Conservation (phyloP, 805 yeast genomes). For the Saccharomycopsis babjevae region DNA sequence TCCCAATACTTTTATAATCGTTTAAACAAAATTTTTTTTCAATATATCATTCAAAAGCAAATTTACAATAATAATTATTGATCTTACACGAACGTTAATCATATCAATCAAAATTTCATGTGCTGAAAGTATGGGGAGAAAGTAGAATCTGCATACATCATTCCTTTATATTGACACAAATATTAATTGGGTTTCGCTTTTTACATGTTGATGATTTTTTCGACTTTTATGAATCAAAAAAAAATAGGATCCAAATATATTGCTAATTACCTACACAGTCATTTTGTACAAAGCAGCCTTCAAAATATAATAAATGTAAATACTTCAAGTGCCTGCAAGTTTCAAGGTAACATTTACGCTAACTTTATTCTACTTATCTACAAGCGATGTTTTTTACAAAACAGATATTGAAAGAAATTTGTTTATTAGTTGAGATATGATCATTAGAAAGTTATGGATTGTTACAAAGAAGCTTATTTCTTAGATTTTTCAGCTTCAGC, state of each 20-base stretch:
- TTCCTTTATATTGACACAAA: too few relatives aligned
- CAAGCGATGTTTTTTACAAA: background rate
- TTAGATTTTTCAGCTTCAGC: conserved; percentile 99
- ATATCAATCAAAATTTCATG: background rate
- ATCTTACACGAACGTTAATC: too few relatives aligned
- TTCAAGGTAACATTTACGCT: too few relatives aligned
- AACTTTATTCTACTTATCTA: background rate
- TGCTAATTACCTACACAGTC: too few relatives aligned
- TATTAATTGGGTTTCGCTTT: too few relatives aligned
- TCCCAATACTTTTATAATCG: background rate
- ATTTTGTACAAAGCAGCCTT: too few relatives aligned
- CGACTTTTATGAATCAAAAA: too few relatives aligned
- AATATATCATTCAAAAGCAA: background rate
- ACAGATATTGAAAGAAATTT: conserved; percentile 1
- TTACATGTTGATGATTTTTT: too few relatives aligned
- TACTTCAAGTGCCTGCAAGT: too few relatives aligned
- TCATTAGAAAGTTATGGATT: conserved; percentile 2
- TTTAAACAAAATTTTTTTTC: background rate
- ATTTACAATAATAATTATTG: background rate
- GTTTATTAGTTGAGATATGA: conserved; percentile 1
- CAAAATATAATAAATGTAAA: too few relatives aligned
- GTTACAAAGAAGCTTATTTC: conserved; percentile 33
- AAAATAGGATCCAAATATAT: too few relatives aligned
- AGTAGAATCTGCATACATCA: too few relatives aligned
- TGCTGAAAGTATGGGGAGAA: background rate